A percentile compares a stretch with the other conserved stretches of the same genome.
Evolutionary conservation across 2,329 filamentous ascomycete species (phyloP).

Genomic region (Venturia pyrina): DNA sequence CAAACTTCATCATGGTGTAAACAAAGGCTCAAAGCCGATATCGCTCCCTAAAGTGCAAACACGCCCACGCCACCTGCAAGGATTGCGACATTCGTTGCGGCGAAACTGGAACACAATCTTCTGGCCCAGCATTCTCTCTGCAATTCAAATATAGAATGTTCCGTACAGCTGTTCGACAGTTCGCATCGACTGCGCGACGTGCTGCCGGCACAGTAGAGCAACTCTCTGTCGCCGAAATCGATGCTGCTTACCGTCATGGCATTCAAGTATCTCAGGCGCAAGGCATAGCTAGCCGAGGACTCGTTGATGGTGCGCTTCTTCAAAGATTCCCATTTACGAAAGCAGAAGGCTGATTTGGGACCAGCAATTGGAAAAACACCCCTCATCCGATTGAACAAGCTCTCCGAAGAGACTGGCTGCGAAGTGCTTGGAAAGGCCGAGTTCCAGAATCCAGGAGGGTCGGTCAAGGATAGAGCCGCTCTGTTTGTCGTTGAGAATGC

Average conservation of each 20-base stretch:
- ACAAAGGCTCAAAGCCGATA: not conserved
- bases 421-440: slow-evolving; percentile 93
- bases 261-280: slow-evolving; percentile 71
- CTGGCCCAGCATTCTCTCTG: not conserved
- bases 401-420: slow-evolving; percentile 87
- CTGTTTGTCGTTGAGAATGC: slow-evolving; percentile 90
- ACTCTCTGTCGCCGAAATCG: slow-evolving; percentile 31
- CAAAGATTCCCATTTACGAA: not conserved
- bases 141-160: slow-evolving; percentile 45
- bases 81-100: not conserved
- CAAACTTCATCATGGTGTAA: slow-evolving; percentile 13
- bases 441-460: slow-evolving; percentile 96
- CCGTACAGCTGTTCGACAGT: slow-evolving; percentile 55
- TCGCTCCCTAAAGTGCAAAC: not conserved
- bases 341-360: slow-evolving; percentile 10
- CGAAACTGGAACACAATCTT: not conserved
- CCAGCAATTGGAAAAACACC: slow-evolving; percentile 95
- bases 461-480: slow-evolving; percentile 91
- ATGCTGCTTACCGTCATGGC: slow-evolving; percentile 48
- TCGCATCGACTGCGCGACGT: slow-evolving; percentile 53
- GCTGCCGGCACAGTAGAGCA: slow-evolving; percentile 30
- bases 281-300: slow-evolving; percentile 60
- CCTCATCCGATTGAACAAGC: slow-evolving; percentile 76
- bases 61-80: not conserved
- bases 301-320: slow-evolving; percentile 61